These are phyloP conservation scores for Epipyxis sp. DNA, from an alignment of 108 stramenopile species.

Conservation along the genomic window DNA sequence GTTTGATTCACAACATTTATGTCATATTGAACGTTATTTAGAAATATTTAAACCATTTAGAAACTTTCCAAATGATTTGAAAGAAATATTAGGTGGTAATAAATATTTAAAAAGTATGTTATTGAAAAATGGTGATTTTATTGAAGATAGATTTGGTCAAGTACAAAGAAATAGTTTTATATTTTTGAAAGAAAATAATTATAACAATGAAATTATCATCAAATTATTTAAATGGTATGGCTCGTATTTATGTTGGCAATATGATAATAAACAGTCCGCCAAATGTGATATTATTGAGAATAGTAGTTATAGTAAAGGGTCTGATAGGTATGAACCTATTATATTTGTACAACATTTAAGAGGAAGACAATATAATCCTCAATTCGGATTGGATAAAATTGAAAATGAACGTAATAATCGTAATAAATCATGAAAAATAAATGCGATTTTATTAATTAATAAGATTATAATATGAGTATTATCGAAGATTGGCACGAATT, in stretches of 20 bases:
- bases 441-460: too few relatives aligned
- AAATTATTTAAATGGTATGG: slow-evolving; percentile 11
- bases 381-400: too few relatives aligned
- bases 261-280: too few relatives aligned
- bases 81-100: background rate
- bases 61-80: background rate
- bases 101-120: background rate
- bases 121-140: slow-evolving; percentile 12
- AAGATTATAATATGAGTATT: too few relatives aligned
- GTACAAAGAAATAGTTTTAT: slow-evolving; percentile 21
- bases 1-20: slow-evolving; percentile 27
- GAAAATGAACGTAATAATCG: too few relatives aligned
- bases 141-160: slow-evolving; percentile 31
- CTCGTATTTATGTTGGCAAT: background rate
- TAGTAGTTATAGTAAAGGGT: too few relatives aligned
- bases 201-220: background rate
- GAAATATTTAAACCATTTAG: slow-evolving; percentile 21
- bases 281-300: too few relatives aligned
- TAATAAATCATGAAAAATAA: too few relatives aligned
- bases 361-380: too few relatives aligned
- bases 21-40: slow-evolving; percentile 30
- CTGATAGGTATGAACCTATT: too few relatives aligned
- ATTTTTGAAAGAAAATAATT: background rate
- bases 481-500: too few relatives aligned
- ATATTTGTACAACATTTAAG: too few relatives aligned